Conservation (phyloP, 2,329 filamentous ascomycete species). For the Stagonosporopsis rhizophila region DNA sequence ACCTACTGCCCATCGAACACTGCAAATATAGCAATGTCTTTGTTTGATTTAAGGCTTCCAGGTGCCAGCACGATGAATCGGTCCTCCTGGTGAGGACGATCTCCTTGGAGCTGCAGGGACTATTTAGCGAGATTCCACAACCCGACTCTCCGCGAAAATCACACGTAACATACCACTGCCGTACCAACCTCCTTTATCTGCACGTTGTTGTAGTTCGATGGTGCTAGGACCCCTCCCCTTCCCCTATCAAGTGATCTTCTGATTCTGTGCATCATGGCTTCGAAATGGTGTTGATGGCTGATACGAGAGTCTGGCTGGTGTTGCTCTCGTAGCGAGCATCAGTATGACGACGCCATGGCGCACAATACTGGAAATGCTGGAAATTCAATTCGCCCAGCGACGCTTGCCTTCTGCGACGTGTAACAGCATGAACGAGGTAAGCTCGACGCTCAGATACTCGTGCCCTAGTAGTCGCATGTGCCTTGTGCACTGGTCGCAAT, state of each 20-base stretch:
- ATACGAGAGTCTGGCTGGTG: neutral
- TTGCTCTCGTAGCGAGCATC: slow-evolving; percentile 7
- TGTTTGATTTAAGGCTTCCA: slow-evolving; percentile 29
- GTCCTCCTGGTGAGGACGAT: slow-evolving; percentile 33
- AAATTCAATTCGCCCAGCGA: neutral
- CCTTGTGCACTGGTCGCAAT: no score
- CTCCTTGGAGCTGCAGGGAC: slow-evolving; percentile 30
- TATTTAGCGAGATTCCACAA: slow-evolving; percentile 25
- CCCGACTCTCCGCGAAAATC: slow-evolving; percentile 1
- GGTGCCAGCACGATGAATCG: slow-evolving; percentile 27
- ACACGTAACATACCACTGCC: slow-evolving; percentile 11
- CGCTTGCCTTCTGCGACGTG: neutral
- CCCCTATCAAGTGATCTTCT: slow-evolving; percentile 14
- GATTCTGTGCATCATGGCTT: slow-evolving; percentile 19
- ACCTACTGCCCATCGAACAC: slow-evolving; percentile 38
- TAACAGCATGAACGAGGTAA: neutral
- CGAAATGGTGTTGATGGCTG: slow-evolving; percentile 12
- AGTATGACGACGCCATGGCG: slow-evolving; percentile 32
- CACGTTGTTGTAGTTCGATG: neutral
- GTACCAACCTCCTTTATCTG: slow-evolving; percentile 11
- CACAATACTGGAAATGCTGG: slow-evolving; percentile 3
- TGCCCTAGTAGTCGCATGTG: neutral
- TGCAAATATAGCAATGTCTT: slow-evolving; percentile 32
- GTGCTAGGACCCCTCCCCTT: slow-evolving; percentile 1
- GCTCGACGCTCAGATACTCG: neutral